Base-by-base conservation (phyloP, 306 rosid genomes). In the Rosa rugosa region DNA sequence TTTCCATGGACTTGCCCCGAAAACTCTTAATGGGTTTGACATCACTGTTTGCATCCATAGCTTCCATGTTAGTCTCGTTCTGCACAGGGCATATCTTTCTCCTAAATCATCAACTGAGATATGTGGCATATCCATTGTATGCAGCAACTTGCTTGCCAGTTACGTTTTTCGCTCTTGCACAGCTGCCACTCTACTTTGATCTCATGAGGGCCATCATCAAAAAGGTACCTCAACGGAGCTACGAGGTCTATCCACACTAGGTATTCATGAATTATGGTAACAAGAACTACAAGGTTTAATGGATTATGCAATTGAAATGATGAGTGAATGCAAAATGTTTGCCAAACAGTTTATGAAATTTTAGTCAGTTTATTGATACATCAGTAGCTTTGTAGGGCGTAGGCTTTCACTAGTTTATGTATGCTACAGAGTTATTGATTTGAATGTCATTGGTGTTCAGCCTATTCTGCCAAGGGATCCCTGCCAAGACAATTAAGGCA, bases 101-200 rank as follows among this genome's bases (percentile, higher is more conserved):
- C 72, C 84, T 86, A 5, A 34, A 69, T 56, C 68, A 63, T 38
- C 22, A 75, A 3, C 79, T 86, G 70, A 80, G 11, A 54, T n/a
- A 46, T 11, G 75, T 54, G 2, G 87, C 90, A 6, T 84, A 53
- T 74, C 87, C 92, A 6, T 31, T 84, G 3, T 86, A 89, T 75
- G 87, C 85, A 0, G 84, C 85, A 1, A 63, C 84, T 49, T 86
- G 81, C 78, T 31, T 86, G 8, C 92, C 92, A 0, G 75, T 84
- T 5, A 82, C 83, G 11, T 80, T 80, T 31, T 86, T 84, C 34
- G 88, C 78, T 60, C 20, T 88, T 60, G 88, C 85, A 2, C 88
- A 84, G 60, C 78, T 88, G 67, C 89, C 88, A 0, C 84, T 88
- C 14, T 86, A 88, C 82, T 71, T 89, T 11, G 90, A 89, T 79